Evolutionary conservation across 352 stramenopile genomes (phyloP).

Genomic region (Phytophthora europaea): DNA sequence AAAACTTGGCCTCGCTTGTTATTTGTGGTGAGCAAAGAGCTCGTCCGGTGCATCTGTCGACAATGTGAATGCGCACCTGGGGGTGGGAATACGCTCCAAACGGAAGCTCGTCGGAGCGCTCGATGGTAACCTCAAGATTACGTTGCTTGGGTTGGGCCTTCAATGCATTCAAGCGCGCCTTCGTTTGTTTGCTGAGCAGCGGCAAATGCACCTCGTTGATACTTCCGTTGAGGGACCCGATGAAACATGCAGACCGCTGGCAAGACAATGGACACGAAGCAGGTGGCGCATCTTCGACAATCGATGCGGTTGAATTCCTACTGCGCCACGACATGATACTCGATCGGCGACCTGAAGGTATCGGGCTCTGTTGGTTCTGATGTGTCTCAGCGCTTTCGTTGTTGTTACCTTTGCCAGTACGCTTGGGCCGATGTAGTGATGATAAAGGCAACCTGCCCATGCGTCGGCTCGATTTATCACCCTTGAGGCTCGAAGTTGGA

Average conservation of each 20-base stretch:
- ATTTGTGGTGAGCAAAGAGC: slow-evolving; percentile 40
- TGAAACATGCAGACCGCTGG: slow-evolving; percentile 34
- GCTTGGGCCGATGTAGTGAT: slow-evolving; percentile 7
- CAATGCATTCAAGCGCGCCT: slow-evolving; percentile 31
- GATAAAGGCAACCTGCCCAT: slow-evolving; percentile 1
- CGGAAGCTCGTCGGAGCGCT: slow-evolving; percentile 62
- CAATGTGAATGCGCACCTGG: slow-evolving; percentile 55
- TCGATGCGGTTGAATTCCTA: slow-evolving; percentile 25
- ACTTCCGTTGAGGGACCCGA: slow-evolving; percentile 40
- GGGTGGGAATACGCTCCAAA: slow-evolving; percentile 56
- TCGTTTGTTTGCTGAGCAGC: slow-evolving; percentile 28
- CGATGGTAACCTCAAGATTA: slow-evolving; percentile 49
- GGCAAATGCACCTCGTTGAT: slow-evolving; percentile 39
- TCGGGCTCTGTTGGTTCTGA: slow-evolving; percentile 17
- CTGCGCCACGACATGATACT: slow-evolving; percentile 32
- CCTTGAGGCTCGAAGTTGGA: background rate
- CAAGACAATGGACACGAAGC: slow-evolving; percentile 28
- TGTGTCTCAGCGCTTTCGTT: background rate
- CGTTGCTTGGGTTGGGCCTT: slow-evolving; percentile 20
- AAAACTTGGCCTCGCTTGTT: slow-evolving; percentile 35
- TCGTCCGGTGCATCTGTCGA: slow-evolving; percentile 63
- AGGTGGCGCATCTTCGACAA: slow-evolving; percentile 28
- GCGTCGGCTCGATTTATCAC: slow-evolving; percentile 7
- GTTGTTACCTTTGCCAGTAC: slow-evolving; percentile 7
- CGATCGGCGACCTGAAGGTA: slow-evolving; percentile 22